Conservation (phyloP, 257 asterid genomes). For the Leonotis leonurus region DNA sequence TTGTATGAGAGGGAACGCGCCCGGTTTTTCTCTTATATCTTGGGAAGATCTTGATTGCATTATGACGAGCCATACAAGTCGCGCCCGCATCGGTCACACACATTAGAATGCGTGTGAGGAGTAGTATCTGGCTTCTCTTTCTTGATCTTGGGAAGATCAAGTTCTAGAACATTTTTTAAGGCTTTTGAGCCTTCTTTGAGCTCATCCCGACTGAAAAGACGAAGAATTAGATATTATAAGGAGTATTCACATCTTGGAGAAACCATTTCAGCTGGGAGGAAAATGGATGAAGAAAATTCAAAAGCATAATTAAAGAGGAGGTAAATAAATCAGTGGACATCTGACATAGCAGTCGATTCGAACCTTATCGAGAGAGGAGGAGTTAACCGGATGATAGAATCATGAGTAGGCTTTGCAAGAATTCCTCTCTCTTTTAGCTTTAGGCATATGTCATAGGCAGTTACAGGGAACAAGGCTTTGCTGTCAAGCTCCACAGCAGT, state of each 20-base stretch:
- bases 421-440: slow-evolving; percentile 88
- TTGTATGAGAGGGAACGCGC: slow-evolving; percentile 22
- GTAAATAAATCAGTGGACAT: too few species aligned
- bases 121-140: slow-evolving; percentile 42
- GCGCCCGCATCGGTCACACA: slow-evolving; percentile 86
- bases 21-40: slow-evolving; percentile 51
- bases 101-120: slow-evolving; percentile 27
- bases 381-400: slow-evolving; percentile 70
- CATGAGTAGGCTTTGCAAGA: slow-evolving; percentile 91
- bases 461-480: slow-evolving; percentile 56
- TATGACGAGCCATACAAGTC: slow-evolving; percentile 33
- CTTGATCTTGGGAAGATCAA: slow-evolving; percentile 62
- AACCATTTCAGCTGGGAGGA: not conserved
- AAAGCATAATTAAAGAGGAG: too few species aligned
- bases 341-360: not conserved
- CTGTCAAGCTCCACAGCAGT: slow-evolving; percentile 80
- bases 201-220: slow-evolving; percentile 57
- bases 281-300: not conserved
- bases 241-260: not conserved
- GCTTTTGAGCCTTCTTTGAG: slow-evolving; percentile 76
- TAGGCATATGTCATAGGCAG: slow-evolving; percentile 85
- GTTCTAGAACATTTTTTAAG: slow-evolving; percentile 53
- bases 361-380: slow-evolving; percentile 93
- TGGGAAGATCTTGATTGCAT: slow-evolving; percentile 44
- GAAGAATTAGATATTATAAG: not conserved